Conservation (phyloP, 2,329 filamentous ascomycete species). For the Xenoacremonium recifei region DNA sequence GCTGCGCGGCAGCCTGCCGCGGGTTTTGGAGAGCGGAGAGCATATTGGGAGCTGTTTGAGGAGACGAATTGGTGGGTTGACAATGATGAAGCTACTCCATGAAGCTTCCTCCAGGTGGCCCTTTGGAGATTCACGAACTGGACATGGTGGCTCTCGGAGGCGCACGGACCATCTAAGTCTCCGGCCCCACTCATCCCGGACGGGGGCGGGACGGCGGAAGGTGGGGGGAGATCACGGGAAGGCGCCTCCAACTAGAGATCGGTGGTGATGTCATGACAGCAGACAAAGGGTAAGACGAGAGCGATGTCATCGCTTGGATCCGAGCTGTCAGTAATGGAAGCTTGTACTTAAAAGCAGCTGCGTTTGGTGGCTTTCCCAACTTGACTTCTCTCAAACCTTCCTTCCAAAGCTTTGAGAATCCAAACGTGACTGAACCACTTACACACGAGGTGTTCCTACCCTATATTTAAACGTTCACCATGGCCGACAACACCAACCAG, state of each 20-base stretch:
- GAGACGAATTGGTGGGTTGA: neutral
- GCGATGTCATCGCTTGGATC: conserved; percentile 26
- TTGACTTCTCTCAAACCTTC: too few relatives aligned
- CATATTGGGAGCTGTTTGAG: conserved; percentile 45
- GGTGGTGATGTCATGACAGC: conserved; percentile 26
- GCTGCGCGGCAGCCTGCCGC: conserved; percentile 76
- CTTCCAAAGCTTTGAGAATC: too few relatives aligned
- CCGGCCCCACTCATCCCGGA: conserved; percentile 1
- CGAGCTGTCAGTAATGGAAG: conserved; percentile 12
- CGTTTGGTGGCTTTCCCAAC: too few relatives aligned
- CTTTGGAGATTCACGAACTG: conserved; percentile 15
- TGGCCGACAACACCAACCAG: conserved; percentile 28
- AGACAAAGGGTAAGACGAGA: conserved; percentile 9
- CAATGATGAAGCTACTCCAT: too few relatives aligned
- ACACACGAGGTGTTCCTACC: too few relatives aligned
- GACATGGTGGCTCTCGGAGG: conserved; percentile 27
- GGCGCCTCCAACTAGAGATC: conserved; percentile 1
- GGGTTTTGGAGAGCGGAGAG: conserved; percentile 69
- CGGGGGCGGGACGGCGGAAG: neutral
- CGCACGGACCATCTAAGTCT: conserved; percentile 13
- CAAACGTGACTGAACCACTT: too few relatives aligned
- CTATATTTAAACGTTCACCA: conserved; percentile 14
- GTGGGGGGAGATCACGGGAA: neutral
- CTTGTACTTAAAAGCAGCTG: conserved; percentile 14
- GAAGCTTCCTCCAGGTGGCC: neutral